Conservation (phyloP, 2,329 filamentous ascomycete species). For the Sordariomycetes sp. region DNA sequence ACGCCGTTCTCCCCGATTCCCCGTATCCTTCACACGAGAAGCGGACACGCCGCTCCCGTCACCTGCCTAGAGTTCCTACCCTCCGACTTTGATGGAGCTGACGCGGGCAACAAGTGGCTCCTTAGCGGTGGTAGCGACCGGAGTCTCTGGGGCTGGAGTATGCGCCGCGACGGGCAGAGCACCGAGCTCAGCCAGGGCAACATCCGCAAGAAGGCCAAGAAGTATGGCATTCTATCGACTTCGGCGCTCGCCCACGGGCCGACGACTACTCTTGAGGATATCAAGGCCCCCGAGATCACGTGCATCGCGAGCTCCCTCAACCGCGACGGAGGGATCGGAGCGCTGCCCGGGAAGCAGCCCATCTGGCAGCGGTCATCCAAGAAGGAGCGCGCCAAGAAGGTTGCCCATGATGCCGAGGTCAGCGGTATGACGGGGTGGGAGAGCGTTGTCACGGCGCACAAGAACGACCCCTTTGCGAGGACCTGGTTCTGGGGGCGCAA, state of each 20-base stretch:
- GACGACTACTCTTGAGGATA: conserved; percentile 52
- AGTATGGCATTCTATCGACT: conserved; percentile 57
- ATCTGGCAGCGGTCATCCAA: conserved; percentile 60
- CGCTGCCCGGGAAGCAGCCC: conserved; percentile 61
- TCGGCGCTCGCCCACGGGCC: conserved; percentile 43
- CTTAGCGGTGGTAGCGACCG: conserved; percentile 80
- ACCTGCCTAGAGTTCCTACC: conserved; percentile 76
- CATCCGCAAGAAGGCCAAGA: conserved; percentile 79
- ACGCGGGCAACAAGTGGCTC: conserved; percentile 85
- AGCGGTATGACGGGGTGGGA: conserved; percentile 87
- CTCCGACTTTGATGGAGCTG: conserved; percentile 76
- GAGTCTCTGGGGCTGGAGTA: conserved; percentile 92
- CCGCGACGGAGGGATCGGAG: conserved; percentile 85
- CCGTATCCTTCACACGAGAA: conserved; percentile 70
- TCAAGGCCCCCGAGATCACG: conserved; percentile 87
- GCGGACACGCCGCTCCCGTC: conserved; percentile 79
- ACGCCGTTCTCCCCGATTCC: conserved; percentile 80
- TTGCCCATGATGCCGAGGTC: conserved; percentile 45
- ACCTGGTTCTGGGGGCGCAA: conserved; percentile 99
- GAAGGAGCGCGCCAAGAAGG: conserved; percentile 4
- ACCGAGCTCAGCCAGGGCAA: conserved; percentile 86
- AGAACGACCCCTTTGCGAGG: conserved; percentile 68
- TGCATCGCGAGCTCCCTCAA: conserved; percentile 87
- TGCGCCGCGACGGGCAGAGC: conserved; percentile 88
- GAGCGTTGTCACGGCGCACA: conserved; percentile 87